Evolutionary conservation across 2,329 filamentous ascomycete genomes (phyloP), one percentile per base, ranked within the genome.

Genomic region (Oidium heveae): DNA sequence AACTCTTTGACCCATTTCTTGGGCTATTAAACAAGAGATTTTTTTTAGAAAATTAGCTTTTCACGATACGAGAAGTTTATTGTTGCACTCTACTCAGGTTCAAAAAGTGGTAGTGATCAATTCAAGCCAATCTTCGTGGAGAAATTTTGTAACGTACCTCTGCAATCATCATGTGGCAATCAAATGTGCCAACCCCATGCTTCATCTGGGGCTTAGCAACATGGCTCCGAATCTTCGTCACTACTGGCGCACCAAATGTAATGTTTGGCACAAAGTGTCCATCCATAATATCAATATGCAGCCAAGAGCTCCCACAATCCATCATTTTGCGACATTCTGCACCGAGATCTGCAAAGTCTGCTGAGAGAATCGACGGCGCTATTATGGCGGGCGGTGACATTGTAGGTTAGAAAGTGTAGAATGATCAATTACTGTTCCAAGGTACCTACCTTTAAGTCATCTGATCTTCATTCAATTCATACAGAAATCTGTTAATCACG

Each of bases 121-220:
- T 32, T 32, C 7, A 5, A 32, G 28, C 28, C 6, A 32, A 8
- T 32, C 28, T 32, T 32, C 28, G 28, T 5, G 28, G 28, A 32
- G 7, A 32, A 5, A 32, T 32, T 8, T 32, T 32, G 28, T 8
- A 32, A 34, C 28, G 12, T 74, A 89, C 86, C 82, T 98, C 89
- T 63, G 86, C 80, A 66, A 98, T 94, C 91, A 98, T 98, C 91
- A 98, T 96, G 70, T 98, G 91, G 75, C 91, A 98, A 70, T 98
- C 91, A 67, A 98, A 98, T 15, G 89, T 96, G 58, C 91, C 91
- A 62, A 81, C 84, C 54, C 84, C 87, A 61, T 82, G 73, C 36
- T 75, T 75, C 53, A 75, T 71, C 43, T 73, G 73, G 2, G 87
- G 88, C 61, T 75, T 74, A 56, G 86, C 81, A 63, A 98, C 88